phyloP scores from a whole-genome alignment of 345 rosid genomes.

The Durio zibethinus region DNA sequence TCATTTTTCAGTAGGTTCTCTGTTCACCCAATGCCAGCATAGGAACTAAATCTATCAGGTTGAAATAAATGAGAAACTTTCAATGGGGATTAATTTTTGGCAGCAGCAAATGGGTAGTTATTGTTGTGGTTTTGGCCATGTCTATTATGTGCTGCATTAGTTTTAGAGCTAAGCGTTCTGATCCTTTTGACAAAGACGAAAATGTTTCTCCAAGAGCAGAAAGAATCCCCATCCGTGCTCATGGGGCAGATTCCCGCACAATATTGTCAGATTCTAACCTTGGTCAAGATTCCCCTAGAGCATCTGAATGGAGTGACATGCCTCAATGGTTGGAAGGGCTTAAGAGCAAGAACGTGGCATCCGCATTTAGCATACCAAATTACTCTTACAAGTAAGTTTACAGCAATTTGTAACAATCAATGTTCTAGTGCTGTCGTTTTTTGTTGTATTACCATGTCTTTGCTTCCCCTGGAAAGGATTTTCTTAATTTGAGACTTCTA shows the following conservation, averaged over 20 bases:
- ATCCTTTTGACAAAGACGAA: conserved; percentile 41
- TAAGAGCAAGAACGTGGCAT: conserved; percentile 40
- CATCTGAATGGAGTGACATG: conserved; percentile 45
- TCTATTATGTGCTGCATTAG: conserved; percentile 35
- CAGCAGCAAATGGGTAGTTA: conserved; percentile 48
- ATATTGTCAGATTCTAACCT: conserved; percentile 50
- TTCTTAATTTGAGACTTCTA: not conserved
- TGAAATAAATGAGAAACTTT: not conserved
- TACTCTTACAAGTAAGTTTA: conserved; percentile 59
- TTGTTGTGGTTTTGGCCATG: conserved; percentile 51
- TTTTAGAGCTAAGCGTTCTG: conserved; percentile 43
- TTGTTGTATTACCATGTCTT: not conserved
- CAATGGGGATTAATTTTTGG: conserved; percentile 45
- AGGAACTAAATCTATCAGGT: not conserved
- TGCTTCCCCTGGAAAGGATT: not conserved
- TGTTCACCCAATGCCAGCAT: not conserved
- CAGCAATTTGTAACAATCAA: not conserved
- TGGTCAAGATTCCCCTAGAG: conserved; percentile 55
- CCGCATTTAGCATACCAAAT: conserved; percentile 58
- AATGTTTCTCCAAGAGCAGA: conserved; percentile 47
- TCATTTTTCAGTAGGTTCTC: not conserved
- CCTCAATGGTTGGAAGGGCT: conserved; percentile 54
- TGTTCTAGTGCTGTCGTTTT: not conserved
- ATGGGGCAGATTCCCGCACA: conserved; percentile 44
- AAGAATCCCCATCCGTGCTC: conserved; percentile 41